These are phyloP conservation scores for Pestalotiopsis sp. DNA, from an alignment of 2,329 filamentous ascomycete species.

Conservation along the genomic window DNA sequence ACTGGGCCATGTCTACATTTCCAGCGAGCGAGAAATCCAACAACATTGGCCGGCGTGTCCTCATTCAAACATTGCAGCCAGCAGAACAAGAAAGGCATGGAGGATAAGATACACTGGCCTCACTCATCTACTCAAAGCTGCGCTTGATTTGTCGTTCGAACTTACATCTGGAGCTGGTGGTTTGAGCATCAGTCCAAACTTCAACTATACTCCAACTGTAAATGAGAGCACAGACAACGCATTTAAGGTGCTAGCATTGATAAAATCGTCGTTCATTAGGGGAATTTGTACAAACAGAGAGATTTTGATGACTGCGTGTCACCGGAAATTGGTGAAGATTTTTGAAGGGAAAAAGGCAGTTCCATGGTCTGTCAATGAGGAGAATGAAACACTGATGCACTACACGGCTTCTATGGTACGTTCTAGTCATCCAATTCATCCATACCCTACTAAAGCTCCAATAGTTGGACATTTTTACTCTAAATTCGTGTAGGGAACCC, in stretches of 20 bases:
- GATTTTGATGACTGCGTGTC: slow-evolving; percentile 2
- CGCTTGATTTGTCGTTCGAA: slow-evolving; percentile 8
- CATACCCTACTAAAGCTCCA: too few species aligned
- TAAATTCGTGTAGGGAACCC: background rate
- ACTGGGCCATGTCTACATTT: slow-evolving; percentile 6
- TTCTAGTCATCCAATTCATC: background rate
- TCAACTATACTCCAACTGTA: slow-evolving; percentile 10
- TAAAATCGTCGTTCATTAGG: background rate
- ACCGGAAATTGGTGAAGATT: background rate
- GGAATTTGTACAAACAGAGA: background rate
- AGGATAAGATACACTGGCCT: background rate
- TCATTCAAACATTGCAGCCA: background rate
- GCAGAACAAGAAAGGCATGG: background rate
- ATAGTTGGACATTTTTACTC: too few species aligned
- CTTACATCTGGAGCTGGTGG: slow-evolving; percentile 13
- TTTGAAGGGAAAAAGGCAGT: slow-evolving; percentile 9
- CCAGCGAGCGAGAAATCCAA: background rate
- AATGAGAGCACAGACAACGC: background rate
- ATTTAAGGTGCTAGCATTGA: background rate
- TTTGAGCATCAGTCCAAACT: slow-evolving; percentile 8
- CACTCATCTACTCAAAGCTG: background rate
- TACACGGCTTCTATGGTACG: background rate
- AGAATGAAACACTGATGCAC: background rate
- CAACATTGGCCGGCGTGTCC: slow-evolving; percentile 14
- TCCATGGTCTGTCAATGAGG: background rate